Evolutionary conservation across 495 filamentous ascomycete species (phyloP).

Genomic region (Xylaria scruposa): DNA sequence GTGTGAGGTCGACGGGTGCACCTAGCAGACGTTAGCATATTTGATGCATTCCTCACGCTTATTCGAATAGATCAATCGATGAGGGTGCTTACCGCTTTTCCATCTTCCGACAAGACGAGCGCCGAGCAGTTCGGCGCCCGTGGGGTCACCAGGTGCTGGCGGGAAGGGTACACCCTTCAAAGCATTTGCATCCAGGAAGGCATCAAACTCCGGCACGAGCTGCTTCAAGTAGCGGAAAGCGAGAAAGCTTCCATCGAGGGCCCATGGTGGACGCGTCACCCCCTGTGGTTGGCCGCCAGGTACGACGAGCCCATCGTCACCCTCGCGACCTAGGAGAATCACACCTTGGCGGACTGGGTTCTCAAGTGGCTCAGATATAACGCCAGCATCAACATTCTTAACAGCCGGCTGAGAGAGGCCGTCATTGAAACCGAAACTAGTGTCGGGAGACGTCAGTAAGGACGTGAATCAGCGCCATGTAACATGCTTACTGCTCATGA

Average conservation of each 20-base stretch:
- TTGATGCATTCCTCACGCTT: no score
- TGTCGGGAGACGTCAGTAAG: conserved; percentile 25
- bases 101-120: conserved; percentile 52
- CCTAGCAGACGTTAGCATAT: conserved; percentile 32
- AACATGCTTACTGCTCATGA: conserved; percentile 43
- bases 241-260: conserved; percentile 49
- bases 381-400: conserved; percentile 26
- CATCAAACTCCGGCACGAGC: conserved; percentile 43
- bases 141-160: conserved; percentile 31
- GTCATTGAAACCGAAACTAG: conserved; percentile 46
- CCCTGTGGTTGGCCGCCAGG: neutral
- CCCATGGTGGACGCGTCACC: conserved; percentile 40
- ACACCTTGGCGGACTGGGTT: conserved; percentile 37
- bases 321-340: conserved; percentile 41
- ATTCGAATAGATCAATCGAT: neutral
- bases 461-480: conserved; percentile 15
- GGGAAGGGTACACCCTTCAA: neutral
- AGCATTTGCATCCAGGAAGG: conserved; percentile 23
- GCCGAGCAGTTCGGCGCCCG: conserved; percentile 45
- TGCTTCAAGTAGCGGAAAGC: conserved; percentile 49
- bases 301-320: conserved; percentile 27
- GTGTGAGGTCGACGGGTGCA: conserved; percentile 43
- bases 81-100: conserved; percentile 35
- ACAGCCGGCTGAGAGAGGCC: conserved; percentile 45
- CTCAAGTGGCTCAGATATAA: conserved; percentile 33